Percentiles rank a stretch among this genome's conserved stretches.
Evolutionary conservation across 2,329 filamentous ascomycete genomes (phyloP).

Genomic region (Leptosphaerulina australis): DNA sequence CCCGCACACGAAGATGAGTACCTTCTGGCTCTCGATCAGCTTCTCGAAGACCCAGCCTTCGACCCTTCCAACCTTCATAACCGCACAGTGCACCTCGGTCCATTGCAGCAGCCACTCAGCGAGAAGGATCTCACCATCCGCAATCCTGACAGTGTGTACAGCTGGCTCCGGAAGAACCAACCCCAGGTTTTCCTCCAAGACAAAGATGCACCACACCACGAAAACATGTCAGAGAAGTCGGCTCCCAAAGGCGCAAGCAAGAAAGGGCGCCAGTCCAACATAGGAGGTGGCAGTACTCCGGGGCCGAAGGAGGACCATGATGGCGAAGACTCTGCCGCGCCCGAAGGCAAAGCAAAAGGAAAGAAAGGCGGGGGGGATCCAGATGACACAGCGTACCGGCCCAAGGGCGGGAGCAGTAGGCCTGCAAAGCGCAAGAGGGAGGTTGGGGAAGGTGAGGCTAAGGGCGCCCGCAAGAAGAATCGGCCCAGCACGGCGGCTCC

Average conservation of each 20-base stretch:
- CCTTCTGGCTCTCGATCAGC: constrained; percentile 68
- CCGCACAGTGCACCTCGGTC: constrained; percentile 49
- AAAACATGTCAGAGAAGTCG: constrained; percentile 46
- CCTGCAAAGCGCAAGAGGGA: constrained; percentile 53
- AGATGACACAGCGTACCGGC: constrained; percentile 55
- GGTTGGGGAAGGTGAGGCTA: constrained; percentile 39
- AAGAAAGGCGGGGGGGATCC: constrained; percentile 43
- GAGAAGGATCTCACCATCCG: constrained; percentile 63
- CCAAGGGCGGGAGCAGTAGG: constrained; percentile 55
- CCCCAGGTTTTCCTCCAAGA: constrained; percentile 86
- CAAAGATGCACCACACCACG: constrained; percentile 53
- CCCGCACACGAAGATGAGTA: constrained; percentile 76
- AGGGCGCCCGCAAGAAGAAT: constrained; percentile 44
- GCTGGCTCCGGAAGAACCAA: constrained; percentile 87
- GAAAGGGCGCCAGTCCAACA: constrained; percentile 44
- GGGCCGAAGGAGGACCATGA: constrained; percentile 47
- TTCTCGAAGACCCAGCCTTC: constrained; percentile 58
- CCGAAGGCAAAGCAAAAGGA: constrained; percentile 35
- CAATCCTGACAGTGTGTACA: constrained; percentile 92
- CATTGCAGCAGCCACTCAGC: constrained; percentile 50
- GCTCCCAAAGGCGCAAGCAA: constrained; percentile 37
- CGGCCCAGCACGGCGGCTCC: constrained; percentile 30
- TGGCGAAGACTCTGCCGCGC: constrained; percentile 50
- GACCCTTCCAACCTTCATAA: constrained; percentile 53
- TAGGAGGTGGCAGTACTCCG: constrained; percentile 33